Base-by-base conservation (phyloP, 2,329 filamentous ascomycete species). In the Neofusicoccum laricinum region DNA sequence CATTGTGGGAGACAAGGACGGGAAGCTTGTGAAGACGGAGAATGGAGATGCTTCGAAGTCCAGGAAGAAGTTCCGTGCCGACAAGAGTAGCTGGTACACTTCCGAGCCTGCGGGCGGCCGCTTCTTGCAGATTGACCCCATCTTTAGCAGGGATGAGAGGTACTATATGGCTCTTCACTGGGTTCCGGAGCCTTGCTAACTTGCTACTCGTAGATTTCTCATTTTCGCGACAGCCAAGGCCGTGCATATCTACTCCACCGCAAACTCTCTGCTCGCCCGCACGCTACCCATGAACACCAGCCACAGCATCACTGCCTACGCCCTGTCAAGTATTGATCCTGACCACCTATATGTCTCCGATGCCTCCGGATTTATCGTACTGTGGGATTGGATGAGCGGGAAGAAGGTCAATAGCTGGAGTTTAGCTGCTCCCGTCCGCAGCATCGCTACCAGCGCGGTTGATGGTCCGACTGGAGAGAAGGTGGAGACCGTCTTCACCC, bases 231-330 rank as follows among this genome's bases (percentile, higher is more conserved):
- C 92, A 71, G 85, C 88, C 66, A 88, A 86, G 32, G 89, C 89
- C 10, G 82, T 97, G 62, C 90, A 93, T 74, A 84, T 97, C 30
- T 96, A 95, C 77, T 90, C 91, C 1, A 86, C 91, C 34, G 82
- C 86, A 68, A 93, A 92, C 63, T 98, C 95, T 1, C 85, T 96
- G 57, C 85, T 96, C 21, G 82, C 92, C 50, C 88, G 92, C 69
- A 86, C 88, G 64, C 88, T 97, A 55, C 79, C 85, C 12, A 79
- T 89, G 32, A 76, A 78, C n/a, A 68, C 80, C 69, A 72, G 77
- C 70, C 75, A 80, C 21, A 76, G 73, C 11, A 78, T 89, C 21
- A 77, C 81, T 21, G 80, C 81, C 25, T 87, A 82, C 70, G 79
- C 80, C 19, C 68, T 87, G 36, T 88, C 82, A 63, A 77, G 79